Base-by-base conservation (phyloP, 2,329 filamentous ascomycete genomes). In the Phialemoniopsis sp. region DNA sequence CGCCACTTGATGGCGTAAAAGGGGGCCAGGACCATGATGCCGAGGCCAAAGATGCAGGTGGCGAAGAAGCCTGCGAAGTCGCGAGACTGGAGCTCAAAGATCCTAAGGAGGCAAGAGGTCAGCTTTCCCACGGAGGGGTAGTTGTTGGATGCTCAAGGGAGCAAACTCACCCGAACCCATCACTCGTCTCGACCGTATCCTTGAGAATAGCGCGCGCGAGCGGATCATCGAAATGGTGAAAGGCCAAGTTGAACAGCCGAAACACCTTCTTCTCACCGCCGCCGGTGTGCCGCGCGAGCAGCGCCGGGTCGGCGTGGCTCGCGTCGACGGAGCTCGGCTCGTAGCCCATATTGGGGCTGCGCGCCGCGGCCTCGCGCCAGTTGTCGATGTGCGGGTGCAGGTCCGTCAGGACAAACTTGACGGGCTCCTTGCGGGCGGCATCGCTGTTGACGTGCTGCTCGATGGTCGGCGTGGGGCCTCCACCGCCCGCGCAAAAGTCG, bases 401-500 rank as follows among this genome's bases (percentile, higher is more conserved):
- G 56, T 86, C 82, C 0, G 81, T 85, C 34, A 86, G 67, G 40
- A 86, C 64, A 52, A 85, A 85, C 40, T 72, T 63, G 29, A 75
- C 73, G 2, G 64, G 54, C 7, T 47, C 44, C 33, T 39, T 17
- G 39, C 18, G 16, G 15, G 34, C 29, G 35, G 26, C 44, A 49
- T 28, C 69, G 54, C 46, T 61, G 57, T 86, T 86, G 45, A 87
- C 55, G 32, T 72, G 63, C 10, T 62, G 66, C 57, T 85, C 82
- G 37, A 87, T 79, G 30, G 64, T 66, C 1, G 81, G 82, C 2
- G 80, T 87, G 1, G 83, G 83, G 0, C 85, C 85, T 31, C 86
- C 86, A 13, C 75, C 81, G 37, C 86, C 86, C 3, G 85, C 82
- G 57, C 85, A 88, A 59, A 89, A 87, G 63, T 90, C 86, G 45